Base-by-base conservation (phyloP, 179 eudicot genomes). In the Monotropa hypopitys region DNA sequence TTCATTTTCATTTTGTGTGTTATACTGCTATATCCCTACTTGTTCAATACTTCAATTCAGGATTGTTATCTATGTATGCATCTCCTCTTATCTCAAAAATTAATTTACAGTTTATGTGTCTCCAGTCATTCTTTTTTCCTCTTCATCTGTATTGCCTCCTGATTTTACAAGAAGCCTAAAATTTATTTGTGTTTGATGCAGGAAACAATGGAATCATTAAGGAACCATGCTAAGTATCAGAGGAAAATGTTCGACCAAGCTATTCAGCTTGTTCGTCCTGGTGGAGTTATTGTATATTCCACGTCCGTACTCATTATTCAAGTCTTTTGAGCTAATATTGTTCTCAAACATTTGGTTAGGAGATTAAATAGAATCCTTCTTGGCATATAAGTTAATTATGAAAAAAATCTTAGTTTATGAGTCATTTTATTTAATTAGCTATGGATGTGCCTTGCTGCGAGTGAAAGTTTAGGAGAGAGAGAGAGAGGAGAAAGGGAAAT, bases 211-310 rank as follows among this genome's bases (percentile, higher is more conserved):
- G 83, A 85, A 79, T 91, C 95, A 23, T 85, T 95, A 69, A 86
- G 89, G 66, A 84, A 82, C 74, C 90, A 94, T 79, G 91, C 89
- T 42, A 90, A 76, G 79, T 95, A 95, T 77, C 97, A 91, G 75
- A 89, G 83, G 81, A 86, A 82, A 80, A 95, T 94, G 98, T 85
- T 95, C 79, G 97, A 95, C 77, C 97, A 95, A 84, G 99, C 99
- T 20, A 97, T 93, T 76, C 97, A 91, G 70, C 86, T 95, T 43
- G 97, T 91, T 88, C 96, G 93, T 21, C 88, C 97, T 73, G 98
- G 98, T 75, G 98, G 98, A 77, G 94, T 94, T 72, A 70, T 94
- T 49, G 98, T 92, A 10, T 94, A 94, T 81, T 94, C 98, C 54
- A 94, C 98, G 75, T 88, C 56, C 72, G 87, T 70, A 75, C 16